Evolutionary conservation across 345 rosid species (phyloP).

Genomic region (Gossypium mustelinum): DNA sequence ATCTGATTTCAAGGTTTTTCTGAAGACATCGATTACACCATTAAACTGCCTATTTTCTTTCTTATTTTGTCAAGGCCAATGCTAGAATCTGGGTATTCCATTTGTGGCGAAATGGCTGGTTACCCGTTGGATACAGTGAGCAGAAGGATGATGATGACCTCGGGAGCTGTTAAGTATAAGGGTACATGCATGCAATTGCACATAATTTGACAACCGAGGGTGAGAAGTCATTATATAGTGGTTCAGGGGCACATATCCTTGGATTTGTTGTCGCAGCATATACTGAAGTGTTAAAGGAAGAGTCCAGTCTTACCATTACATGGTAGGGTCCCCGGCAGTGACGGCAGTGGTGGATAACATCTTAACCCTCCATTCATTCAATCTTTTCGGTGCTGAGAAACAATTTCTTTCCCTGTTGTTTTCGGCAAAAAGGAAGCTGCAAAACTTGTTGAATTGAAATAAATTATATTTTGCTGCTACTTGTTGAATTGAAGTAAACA

Average conservation of each 20-base stretch:
- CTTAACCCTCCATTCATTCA: no score
- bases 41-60: no score
- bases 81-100: neutral
- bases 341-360: no score
- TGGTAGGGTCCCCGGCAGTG: no score
- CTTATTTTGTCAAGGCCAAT: neutral
- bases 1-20: neutral
- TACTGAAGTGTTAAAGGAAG: neutral
- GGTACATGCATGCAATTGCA: neutral
- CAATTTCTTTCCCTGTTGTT: no score
- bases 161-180: neutral
- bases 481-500: no score
- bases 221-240: neutral
- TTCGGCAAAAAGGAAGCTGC: no score
- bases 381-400: no score
- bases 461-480: no score
- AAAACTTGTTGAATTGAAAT: no score
- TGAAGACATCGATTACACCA: neutral
- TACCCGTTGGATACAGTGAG: neutral
- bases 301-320: no score
- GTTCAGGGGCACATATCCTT: neutral
- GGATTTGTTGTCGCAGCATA: neutral
- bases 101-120: neutral
- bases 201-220: neutral
- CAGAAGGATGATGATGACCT: neutral